Evolutionary conservation across 306 rosid species (phyloP), one percentile per base, ranked within the genome.

Genomic region (Inga leiocalycina): DNA sequence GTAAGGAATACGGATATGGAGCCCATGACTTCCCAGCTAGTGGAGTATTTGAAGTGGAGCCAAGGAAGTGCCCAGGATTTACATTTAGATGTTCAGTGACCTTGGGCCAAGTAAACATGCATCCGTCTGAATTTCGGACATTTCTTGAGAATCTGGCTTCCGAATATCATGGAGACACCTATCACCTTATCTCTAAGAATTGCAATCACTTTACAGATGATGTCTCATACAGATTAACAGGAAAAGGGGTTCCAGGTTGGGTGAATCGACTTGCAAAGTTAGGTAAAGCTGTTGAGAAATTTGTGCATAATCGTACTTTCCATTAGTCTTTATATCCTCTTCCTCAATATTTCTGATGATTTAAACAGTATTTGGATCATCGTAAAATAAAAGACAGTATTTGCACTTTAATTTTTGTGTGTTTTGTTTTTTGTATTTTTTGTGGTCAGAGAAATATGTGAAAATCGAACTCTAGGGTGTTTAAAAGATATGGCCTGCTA

Each of bases 1-100:
- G 97, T 45, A 95, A 87, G 84, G 99, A 93, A 86, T 93, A 92
- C 54, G 98, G 98, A 57, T 95, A 90, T 49, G 99, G 99, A 79
- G 98, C 98, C 13, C 99, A 92, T 78, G 98, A 93, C 78, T 92
- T 79, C 72, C 91, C 98, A 12, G 90, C 92, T 13, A 95, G 99
- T 86, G 99, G 99, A 78, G 98, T 95, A 85, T 95, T 95, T 84
- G 97, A 92, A 87, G 97, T 95, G 43, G 97, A 92, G 82, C 98
- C 98, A 76, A 92, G 56, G 91, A 89, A 87, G 81, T 93, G 98
- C 84, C 99, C 99, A 5, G 98, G 97, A 57, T 95, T 89, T 82
- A 22, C 80, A 51, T 95, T 80, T 81, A 89, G 99, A 74, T 74
- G 90, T 85, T 91, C 97, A 73, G 61, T 95, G 73, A 46, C 84